Evolutionary conservation across 257 asterid species (phyloP), one percentile per base, ranked within the genome.

Genomic region (Solanum etuberosum): DNA sequence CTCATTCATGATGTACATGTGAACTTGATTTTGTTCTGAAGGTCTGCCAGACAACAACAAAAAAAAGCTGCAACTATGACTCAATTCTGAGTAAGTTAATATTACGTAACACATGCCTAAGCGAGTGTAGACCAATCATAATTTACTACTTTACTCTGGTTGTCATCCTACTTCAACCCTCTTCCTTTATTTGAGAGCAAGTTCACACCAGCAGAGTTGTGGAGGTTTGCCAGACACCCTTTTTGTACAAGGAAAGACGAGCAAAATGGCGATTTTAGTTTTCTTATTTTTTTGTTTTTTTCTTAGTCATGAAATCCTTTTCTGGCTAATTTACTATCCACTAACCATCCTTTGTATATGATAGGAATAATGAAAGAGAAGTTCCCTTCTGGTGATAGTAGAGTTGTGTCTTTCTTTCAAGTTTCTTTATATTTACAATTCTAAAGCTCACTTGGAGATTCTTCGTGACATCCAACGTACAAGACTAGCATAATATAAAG

Each of bases 21-120:
- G 88, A 91, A 87, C 61, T 90, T 76, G 90, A 87, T 90, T 90
- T 90, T 89, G 89, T 86, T 63, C 76, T 86, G 76, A 83, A 85
- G 63, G 29, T 23, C 73, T 87, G 54, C 76, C 67, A 68, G 78
- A 82, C 27, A 68, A 70, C 23, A 29, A 68, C 12, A 7, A 37
- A 9, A 5, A 23, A 38, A 23, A 74, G 14, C 11, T 16, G 1
- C 13, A 73, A 12, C 54, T 4, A 20, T 74, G 34, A 48, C 34
- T 74, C 57, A 23, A 77, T 77, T 16, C 37, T 7, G 34, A 42
- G 37, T 9, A 40, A 25, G 83, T 77, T 77, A 16, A 29, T 34
- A 34, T 71, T 32, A 71, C 10, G 29, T 72, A 18, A 20, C 18
- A 18, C 9, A 6, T 72, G 16, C 15, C 29, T 72, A 9, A 29